Conservation (phyloP, 106 monocot species). For the Gastrodia elata region DNA sequence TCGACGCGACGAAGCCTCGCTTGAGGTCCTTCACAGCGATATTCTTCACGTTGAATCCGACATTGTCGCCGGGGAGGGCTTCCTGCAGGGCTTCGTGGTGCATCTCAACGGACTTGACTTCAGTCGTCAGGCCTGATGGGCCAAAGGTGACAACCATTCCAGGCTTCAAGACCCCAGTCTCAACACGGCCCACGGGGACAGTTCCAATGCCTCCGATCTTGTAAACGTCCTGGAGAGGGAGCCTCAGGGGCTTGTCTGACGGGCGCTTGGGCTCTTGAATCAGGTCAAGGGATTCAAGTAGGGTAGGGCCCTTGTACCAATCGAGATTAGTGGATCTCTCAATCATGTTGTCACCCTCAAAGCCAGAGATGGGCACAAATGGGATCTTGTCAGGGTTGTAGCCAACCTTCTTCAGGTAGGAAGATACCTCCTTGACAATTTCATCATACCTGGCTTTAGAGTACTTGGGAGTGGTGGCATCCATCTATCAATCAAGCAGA, state of each 20-base stretch:
- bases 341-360: conserved; percentile 62
- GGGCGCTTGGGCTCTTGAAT: conserved; percentile 52
- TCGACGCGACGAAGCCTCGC: no score
- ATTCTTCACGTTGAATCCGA: conserved; percentile 65
- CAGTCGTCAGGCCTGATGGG: conserved; percentile 43
- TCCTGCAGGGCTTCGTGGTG: conserved; percentile 51
- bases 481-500: conserved; percentile 4
- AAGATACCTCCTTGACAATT: conserved; percentile 18
- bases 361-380: conserved; percentile 58
- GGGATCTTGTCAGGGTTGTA: conserved; percentile 21
- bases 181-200: conserved; percentile 43
- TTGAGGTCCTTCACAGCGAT: conserved; percentile 66
- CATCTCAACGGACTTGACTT: conserved; percentile 64
- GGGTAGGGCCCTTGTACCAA: conserved; percentile 62
- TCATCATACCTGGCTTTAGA: conserved; percentile 18
- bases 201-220: conserved; percentile 66
- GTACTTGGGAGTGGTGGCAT: conserved; percentile 17
- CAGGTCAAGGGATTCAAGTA: conserved; percentile 45
- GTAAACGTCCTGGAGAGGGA: conserved; percentile 58
- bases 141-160: conserved; percentile 55
- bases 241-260: conserved; percentile 31
- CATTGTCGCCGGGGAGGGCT: conserved; percentile 52
- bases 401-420: conserved; percentile 18
- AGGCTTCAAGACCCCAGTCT: conserved; percentile 44
- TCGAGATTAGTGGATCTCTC: conserved; percentile 58